Evolutionary conservation across 306 rosid genomes (phyloP).

Genomic region (Lathyrus tuberosus): DNA sequence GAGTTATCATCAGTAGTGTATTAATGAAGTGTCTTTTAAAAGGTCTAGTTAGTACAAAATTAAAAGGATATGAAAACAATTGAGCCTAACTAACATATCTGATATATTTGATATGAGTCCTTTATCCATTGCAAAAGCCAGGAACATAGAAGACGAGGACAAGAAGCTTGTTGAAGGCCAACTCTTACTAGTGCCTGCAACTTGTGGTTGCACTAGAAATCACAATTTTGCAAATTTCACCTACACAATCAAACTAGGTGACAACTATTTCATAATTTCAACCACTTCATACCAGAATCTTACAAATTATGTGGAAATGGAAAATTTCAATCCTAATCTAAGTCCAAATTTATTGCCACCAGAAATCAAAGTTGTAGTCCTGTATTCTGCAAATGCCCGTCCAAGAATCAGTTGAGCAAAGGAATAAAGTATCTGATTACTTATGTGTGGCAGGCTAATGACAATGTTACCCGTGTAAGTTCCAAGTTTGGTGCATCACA

Average conservation of each 20-base stretch:
- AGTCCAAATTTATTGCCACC: constrained; percentile 43
- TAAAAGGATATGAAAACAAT: too few relatives aligned
- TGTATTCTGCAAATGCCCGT: constrained; percentile 74
- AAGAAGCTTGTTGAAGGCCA: constrained; percentile 48
- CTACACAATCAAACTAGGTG: constrained; percentile 52
- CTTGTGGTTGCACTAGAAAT: constrained; percentile 64
- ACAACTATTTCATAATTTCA: constrained; percentile 52
- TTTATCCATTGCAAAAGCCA: constrained; percentile 62
- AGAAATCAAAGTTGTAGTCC: constrained; percentile 53
- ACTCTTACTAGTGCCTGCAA: constrained; percentile 65
- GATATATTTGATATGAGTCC: constrained; percentile 59
- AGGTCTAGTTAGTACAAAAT: too few relatives aligned
- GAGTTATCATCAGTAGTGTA: too few relatives aligned
- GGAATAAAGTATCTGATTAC: constrained; percentile 56
- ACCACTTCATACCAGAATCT: constrained; percentile 55
- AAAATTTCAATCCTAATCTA: constrained; percentile 49
- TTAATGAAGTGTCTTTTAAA: too few relatives aligned
- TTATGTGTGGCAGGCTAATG: constrained; percentile 67
- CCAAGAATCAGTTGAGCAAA: constrained; percentile 45
- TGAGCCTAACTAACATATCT: constrained; percentile 56
- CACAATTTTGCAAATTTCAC: constrained; percentile 62
- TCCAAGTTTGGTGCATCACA: constrained; percentile 54
- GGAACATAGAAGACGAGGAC: constrained; percentile 47
- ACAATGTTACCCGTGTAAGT: constrained; percentile 50
- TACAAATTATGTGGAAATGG: constrained; percentile 48